Evolutionary conservation across 2,329 filamentous ascomycete genomes (phyloP).

Genomic region (Helotiales sp.): DNA sequence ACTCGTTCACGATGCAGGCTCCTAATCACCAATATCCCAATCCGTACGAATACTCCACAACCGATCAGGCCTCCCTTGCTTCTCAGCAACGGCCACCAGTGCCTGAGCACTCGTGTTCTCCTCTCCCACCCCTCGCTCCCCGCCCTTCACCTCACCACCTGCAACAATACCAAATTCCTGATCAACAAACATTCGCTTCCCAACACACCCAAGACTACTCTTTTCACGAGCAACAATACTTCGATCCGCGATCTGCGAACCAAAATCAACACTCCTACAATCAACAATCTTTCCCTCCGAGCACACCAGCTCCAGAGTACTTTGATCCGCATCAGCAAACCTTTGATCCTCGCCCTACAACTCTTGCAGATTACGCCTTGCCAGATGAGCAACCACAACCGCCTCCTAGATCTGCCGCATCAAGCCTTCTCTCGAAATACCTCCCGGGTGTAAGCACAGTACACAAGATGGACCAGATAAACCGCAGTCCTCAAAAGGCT

Average conservation of each 20-base stretch:
- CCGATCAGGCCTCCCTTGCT: background rate
- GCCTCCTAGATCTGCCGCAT: constrained; percentile 29
- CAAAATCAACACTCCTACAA: background rate
- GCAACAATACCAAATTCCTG: background rate
- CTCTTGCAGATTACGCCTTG: background rate
- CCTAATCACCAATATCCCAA: constrained; percentile 3
- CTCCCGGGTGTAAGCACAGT: constrained; percentile 33
- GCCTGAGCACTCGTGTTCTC: background rate
- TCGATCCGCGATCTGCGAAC: background rate
- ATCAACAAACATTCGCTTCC: constrained; percentile 3
- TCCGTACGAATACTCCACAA: background rate
- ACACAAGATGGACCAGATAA: constrained; percentile 39
- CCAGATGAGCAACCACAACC: constrained; percentile 7
- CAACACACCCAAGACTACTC: background rate
- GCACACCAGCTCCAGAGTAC: background rate
- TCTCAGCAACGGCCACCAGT: background rate
- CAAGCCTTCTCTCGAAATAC: constrained; percentile 39
- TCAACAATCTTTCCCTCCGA: background rate
- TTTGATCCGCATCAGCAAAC: background rate
- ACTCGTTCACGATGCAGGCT: constrained; percentile 15
- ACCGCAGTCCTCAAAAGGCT: constrained; percentile 9
- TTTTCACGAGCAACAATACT: background rate
- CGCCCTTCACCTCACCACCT: background rate
- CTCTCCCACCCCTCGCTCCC: constrained; percentile 5
- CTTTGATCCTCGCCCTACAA: background rate